These are phyloP conservation scores for Fulvia fulva DNA, from an alignment of 2,329 filamentous ascomycete genomes.

Conservation along the genomic window DNA sequence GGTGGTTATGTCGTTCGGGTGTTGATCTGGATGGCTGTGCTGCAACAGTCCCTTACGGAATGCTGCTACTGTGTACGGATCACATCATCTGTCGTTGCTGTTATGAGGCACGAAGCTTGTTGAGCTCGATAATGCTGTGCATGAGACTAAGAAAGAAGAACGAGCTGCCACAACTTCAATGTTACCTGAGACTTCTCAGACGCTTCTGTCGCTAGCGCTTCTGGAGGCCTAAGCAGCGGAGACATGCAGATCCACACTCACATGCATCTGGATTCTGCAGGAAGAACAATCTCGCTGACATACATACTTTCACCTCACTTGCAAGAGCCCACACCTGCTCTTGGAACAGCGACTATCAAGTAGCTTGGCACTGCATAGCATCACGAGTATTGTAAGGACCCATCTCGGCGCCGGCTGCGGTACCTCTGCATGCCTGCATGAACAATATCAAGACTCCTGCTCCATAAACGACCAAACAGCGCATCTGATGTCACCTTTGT, in stretches of 20 bases:
- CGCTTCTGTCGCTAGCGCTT: too few species aligned
- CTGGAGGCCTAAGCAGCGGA: too few species aligned
- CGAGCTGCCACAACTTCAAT: too few species aligned
- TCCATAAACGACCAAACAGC: constrained; percentile 12
- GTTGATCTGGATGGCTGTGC: constrained; percentile 6
- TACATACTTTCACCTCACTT: neutral
- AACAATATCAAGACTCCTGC: constrained; percentile 25
- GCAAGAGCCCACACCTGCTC: neutral
- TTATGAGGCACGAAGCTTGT: neutral
- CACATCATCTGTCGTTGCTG: neutral
- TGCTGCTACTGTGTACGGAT: constrained; percentile 1
- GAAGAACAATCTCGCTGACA: neutral
- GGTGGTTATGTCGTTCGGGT: constrained; percentile 9
- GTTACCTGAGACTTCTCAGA: too few species aligned
- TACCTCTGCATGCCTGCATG: constrained; percentile 11
- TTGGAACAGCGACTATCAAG: neutral
- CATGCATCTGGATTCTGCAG: neutral
- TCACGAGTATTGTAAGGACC: neutral
- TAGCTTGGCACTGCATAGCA: neutral
- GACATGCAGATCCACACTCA: neutral
- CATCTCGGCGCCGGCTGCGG: neutral
- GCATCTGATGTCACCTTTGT: constrained; percentile 14
- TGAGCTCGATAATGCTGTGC: neutral
- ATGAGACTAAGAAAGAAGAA: too few species aligned
- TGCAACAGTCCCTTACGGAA: neutral